Conservation (phyloP, 1,139 yeast species). For the Yamadazyma spencermartinsiae region DNA sequence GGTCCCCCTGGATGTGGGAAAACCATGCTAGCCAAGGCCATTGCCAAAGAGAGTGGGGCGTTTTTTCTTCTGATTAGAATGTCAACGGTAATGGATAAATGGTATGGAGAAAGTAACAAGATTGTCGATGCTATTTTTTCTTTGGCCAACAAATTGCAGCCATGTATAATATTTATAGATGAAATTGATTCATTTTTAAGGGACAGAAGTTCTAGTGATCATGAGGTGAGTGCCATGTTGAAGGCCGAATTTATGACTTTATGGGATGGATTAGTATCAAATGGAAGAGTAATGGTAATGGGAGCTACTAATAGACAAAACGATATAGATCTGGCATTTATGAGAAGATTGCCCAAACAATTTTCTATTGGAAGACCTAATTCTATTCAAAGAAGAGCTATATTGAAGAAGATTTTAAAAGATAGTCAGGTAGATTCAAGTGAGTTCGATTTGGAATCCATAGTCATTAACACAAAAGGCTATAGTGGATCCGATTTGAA, state of each 20-base stretch:
- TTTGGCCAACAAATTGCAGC: conserved; percentile 85
- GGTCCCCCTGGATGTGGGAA: conserved; percentile 99
- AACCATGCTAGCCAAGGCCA: conserved; percentile 95
- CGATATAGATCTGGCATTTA: conserved; percentile 90
- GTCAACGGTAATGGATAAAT: conserved; percentile 95
- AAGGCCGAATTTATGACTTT: conserved; percentile 97
- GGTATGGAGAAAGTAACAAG: conserved; percentile 97
- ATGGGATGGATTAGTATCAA: conserved; percentile 88
- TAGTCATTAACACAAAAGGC: conserved; percentile 70
- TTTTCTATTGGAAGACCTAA: conserved; percentile 80
- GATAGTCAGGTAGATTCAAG: conserved; percentile 60
- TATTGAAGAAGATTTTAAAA: conserved; percentile 62
- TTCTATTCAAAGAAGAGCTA: conserved; percentile 64
- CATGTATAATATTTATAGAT: conserved; percentile 93
- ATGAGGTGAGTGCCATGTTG: conserved; percentile 92
- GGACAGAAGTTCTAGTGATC: conserved; percentile 82
- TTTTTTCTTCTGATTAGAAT: conserved; percentile 87
- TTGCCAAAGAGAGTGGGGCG: conserved; percentile 91
- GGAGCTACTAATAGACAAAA: conserved; percentile 95
- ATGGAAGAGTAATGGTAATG: conserved; percentile 80
- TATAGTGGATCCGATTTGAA: conserved; percentile 89
- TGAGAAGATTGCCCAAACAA: conserved; percentile 90
- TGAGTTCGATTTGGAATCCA: conserved; percentile 58
- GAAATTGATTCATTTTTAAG: conserved; percentile 94
- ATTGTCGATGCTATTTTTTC: conserved; percentile 92